Evolutionary conservation across 495 filamentous ascomycete species (phyloP).

Genomic region (Lophiotrema nucula): DNA sequence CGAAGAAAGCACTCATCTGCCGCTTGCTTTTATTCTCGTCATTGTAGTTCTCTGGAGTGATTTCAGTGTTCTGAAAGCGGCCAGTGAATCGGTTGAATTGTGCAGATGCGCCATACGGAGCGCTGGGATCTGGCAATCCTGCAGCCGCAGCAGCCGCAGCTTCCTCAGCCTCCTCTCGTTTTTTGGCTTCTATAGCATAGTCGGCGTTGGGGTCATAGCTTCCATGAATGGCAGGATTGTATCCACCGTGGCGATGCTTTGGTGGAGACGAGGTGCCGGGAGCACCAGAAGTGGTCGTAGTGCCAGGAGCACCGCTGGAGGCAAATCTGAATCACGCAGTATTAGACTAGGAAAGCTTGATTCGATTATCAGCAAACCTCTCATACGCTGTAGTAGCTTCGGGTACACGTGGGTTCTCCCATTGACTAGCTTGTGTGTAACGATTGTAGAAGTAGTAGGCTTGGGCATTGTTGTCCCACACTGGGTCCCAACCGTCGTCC

Average conservation of each 20-base stretch:
- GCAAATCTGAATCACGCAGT: too few relatives aligned
- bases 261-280: slow-evolving; percentile 22
- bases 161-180: slow-evolving; percentile 41
- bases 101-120: slow-evolving; percentile 62
- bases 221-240: slow-evolving; percentile 94
- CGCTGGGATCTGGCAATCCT: background rate
- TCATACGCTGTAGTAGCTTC: too few relatives aligned
- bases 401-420: slow-evolving; percentile 85
- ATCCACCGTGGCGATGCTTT: slow-evolving; percentile 56
- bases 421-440: slow-evolving; percentile 71
- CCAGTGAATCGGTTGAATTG: slow-evolving; percentile 93
- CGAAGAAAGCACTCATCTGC: slow-evolving; percentile 94
- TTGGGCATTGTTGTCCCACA: slow-evolving; percentile 72
- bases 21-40: slow-evolving; percentile 85
- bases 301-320: too few relatives aligned
- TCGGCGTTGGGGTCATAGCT: slow-evolving; percentile 91
- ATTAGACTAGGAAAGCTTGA: too few relatives aligned
- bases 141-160: slow-evolving; percentile 36
- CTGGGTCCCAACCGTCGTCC: slow-evolving; percentile 88
- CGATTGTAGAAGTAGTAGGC: slow-evolving; percentile 91
- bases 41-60: slow-evolving; percentile 72
- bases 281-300: slow-evolving; percentile 13
- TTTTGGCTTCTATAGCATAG: slow-evolving; percentile 60
- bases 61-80: slow-evolving; percentile 65
- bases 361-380: too few relatives aligned